A percentile compares a stretch with the other conserved stretches of the same genome.
Evolutionary conservation across 352 stramenopile genomes (phyloP).

Genomic region (Phytophthora pinifolia): DNA sequence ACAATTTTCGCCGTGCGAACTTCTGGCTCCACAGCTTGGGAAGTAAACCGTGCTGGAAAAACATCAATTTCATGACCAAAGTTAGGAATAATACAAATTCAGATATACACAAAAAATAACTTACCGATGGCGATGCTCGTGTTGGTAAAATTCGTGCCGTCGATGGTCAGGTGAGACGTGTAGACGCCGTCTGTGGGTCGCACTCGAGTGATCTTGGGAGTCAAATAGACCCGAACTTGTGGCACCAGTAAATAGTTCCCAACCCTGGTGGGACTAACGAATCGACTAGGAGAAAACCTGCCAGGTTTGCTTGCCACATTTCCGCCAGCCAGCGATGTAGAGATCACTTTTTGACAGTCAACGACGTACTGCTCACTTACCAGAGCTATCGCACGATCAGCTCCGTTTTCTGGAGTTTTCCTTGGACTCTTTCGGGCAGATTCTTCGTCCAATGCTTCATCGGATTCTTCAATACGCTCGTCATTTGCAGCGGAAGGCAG

Average conservation of each 20-base stretch:
- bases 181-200: conserved; percentile 58
- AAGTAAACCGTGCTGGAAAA: conserved; percentile 43
- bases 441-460: conserved; percentile 6
- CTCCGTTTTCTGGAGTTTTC: conserved; percentile 1
- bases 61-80: no score
- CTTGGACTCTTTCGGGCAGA: conserved; percentile 4
- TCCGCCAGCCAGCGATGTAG: background rate
- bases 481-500: conserved; percentile 1
- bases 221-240: conserved; percentile 49
- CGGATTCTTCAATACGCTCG: conserved; percentile 19
- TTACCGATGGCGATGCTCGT: conserved; percentile 53
- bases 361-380: conserved; percentile 28
- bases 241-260: conserved; percentile 27
- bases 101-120: conserved; percentile 5
- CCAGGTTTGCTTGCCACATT: background rate
- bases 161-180: conserved; percentile 55
- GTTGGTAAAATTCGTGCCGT: conserved; percentile 54
- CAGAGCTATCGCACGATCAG: conserved; percentile 12
- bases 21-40: conserved; percentile 32
- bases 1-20: conserved; percentile 35
- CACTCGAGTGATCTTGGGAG: conserved; percentile 44
- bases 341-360: conserved; percentile 20
- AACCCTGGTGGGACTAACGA: background rate
- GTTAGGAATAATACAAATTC: background rate
- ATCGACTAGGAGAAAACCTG: background rate